Evolutionary conservation across 331 rosid species (phyloP).

Genomic region (Rhamnella rubrinervis): DNA sequence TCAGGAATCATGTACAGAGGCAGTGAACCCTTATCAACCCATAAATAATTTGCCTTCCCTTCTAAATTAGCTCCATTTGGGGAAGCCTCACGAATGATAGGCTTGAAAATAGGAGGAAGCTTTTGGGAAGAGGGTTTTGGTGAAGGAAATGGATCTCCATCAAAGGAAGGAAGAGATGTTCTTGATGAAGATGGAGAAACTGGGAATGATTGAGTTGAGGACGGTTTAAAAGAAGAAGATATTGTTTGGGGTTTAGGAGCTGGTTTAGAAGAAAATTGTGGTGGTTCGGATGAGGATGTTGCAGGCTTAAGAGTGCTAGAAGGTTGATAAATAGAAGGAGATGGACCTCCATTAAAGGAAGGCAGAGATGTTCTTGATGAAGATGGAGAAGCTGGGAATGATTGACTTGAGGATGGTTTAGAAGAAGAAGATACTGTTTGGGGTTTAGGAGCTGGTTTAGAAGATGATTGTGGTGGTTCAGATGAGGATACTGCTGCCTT

Average conservation of each 20-base stretch:
- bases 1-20: slow-evolving; percentile 31
- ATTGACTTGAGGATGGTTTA: neutral
- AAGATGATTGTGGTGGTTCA: neutral
- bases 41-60: slow-evolving; percentile 13
- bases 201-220: no score
- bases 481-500: neutral
- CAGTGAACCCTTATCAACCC: slow-evolving; percentile 16
- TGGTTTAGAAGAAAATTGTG: neutral
- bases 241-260: neutral
- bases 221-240: neutral
- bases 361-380: neutral
- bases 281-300: neutral
- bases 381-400: neutral
- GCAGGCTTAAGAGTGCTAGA: neutral
- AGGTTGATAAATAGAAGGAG: neutral
- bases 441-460: neutral
- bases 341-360: neutral
- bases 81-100: neutral
- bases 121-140: neutral
- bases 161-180: no score
- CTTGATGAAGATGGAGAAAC: neutral
- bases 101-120: neutral
- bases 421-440: neutral
- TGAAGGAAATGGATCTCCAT: neutral
- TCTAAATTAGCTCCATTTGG: neutral